phyloP scores from a whole-genome alignment of 108 stramenopile species.

The Mayamaea pseudoterrestris region DNA sequence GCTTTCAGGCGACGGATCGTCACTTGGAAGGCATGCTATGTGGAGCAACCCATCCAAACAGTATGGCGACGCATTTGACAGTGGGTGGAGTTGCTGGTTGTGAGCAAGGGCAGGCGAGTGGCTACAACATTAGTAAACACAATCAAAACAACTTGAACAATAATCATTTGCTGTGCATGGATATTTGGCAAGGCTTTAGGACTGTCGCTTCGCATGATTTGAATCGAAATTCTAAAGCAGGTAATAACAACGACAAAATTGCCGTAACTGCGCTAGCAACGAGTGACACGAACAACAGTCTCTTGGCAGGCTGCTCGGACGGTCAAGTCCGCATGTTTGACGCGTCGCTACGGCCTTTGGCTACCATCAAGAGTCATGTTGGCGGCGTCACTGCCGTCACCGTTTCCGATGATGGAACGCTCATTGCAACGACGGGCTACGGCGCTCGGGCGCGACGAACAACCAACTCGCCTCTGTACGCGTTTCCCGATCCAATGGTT shows the following conservation, averaged over 20 bases:
- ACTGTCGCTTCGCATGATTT: constrained; percentile 51
- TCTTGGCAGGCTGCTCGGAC: constrained; percentile 73
- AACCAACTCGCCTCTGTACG: constrained; percentile 29
- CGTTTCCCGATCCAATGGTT: constrained; percentile 54
- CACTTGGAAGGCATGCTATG: constrained; percentile 40
- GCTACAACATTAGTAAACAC: constrained; percentile 2
- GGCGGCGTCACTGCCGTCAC: constrained; percentile 58
- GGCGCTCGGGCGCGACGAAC: constrained; percentile 21
- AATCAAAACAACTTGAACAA: constrained; percentile 3
- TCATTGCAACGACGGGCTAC: constrained; percentile 67
- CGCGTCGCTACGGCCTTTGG: constrained; percentile 45
- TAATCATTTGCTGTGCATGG: constrained; percentile 50
- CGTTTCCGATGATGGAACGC: constrained; percentile 46
- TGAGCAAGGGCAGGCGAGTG: too few species aligned
- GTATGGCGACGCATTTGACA: constrained; percentile 33
- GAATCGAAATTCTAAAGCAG: constrained; percentile 10
- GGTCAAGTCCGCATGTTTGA: constrained; percentile 68
- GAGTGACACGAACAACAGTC: constrained; percentile 28
- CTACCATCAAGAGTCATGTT: constrained; percentile 41
- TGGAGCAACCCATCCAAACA: constrained; percentile 41
- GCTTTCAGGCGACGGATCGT: constrained; percentile 31
- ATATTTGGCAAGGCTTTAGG: constrained; percentile 56
- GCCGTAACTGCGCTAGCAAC: constrained; percentile 46
- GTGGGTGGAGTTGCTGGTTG: constrained; percentile 58
- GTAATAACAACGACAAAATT: too few species aligned